Conservation (phyloP, 2,329 filamentous ascomycete species). For the Calonectria crousiana region DNA sequence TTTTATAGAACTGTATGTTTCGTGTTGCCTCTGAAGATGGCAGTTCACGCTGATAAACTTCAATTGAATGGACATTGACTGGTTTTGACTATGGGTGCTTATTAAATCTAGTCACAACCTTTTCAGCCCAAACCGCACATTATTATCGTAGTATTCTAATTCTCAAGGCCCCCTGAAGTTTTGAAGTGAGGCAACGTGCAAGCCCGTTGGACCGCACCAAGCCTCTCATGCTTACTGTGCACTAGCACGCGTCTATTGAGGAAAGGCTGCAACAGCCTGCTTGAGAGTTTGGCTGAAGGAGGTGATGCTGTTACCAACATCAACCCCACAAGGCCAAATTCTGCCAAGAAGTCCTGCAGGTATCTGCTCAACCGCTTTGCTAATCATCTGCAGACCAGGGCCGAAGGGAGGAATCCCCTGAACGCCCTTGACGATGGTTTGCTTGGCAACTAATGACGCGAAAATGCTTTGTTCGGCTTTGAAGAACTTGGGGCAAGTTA, state of each 20-base stretch:
- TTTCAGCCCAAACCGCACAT: neutral
- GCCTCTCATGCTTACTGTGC: neutral
- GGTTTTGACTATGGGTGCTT: neutral
- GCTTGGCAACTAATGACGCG: neutral
- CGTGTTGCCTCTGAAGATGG: neutral
- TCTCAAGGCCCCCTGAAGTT: neutral
- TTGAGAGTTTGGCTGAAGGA: neutral
- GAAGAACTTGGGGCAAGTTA: neutral
- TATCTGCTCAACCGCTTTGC: neutral
- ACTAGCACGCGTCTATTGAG: neutral
- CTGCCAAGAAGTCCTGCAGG: neutral
- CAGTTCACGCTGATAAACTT: neutral
- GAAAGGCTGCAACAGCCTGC: neutral
- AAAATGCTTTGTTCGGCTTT: neutral
- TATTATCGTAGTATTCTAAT: neutral
- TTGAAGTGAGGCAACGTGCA: neutral
- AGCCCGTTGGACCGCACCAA: neutral
- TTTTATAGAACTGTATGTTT: neutral
- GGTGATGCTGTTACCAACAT: neutral
- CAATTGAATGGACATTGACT: neutral
- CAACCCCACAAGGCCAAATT: neutral
- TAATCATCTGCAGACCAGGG: neutral
- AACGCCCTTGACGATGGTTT: neutral
- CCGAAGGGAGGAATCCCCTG: neutral
- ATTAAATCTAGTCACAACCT: neutral